Base-by-base conservation (phyloP, 441 rosid species). In the Pelargonium exstipulatum region DNA sequence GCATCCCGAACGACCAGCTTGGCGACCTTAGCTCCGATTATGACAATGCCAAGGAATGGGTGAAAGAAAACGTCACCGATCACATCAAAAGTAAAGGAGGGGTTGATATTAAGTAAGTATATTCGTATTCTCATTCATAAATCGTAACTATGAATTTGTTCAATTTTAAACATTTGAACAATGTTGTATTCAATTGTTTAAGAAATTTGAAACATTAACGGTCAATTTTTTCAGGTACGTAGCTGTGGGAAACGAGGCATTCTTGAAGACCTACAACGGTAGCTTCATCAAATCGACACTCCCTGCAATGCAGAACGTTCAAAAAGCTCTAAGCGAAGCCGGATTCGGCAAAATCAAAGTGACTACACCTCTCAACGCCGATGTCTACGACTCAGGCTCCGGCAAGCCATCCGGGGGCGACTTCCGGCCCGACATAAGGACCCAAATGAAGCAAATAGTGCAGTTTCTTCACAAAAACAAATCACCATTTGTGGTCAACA, bases 401-500 rank as follows among this genome's bases (percentile, higher is more conserved):
- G 68, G 82, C 62, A 77, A 80, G 68, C 95, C 97, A 22, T 92
- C 99, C 1, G 87, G 82, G 2, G 94, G 96, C 0, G 64, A 45
- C 37, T 94, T 88, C 58, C 84, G 96, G 0, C 5, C n/a, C 0
- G 91, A 90, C 60, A 69, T 90, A 14, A 86, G 48, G 76, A 48
- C 45, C 3, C 17, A 71, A 0, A 90, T 88, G 87, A 9, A 12
- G 22, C 69, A 84, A 1, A 81, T 90, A 13, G 81, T 85, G 6
- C 76, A 73, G 17, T 85, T 55, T 69, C 88, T 84, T 26, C 7
- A 75, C 0, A 73, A 87, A 0, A 77, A 89, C 35, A 69, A 75
- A 0, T 72, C 87, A 2, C 97, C 97, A 9, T 92, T 95, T 57
- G 37, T 90, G 0, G 97, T 95, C 45, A 95, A 95, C 83, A 88